Conservation (phyloP, 1,284 basidiomycete genomes). For the Pterulicium gracile region DNA sequence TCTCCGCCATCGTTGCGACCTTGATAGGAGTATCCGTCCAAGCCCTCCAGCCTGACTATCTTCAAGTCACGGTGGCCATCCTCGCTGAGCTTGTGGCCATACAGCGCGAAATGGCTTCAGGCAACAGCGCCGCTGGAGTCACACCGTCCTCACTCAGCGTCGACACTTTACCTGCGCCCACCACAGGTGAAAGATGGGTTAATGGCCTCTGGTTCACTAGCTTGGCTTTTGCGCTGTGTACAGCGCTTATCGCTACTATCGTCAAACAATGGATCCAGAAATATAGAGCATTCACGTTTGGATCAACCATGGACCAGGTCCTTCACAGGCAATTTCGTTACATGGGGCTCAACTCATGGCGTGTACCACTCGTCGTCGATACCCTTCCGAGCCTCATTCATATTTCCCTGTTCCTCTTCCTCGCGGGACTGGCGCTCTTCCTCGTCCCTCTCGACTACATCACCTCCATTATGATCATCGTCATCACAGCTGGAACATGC, state of each 20-base stretch:
- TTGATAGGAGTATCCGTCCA: constrained; percentile 11
- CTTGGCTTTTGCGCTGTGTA: constrained; percentile 9
- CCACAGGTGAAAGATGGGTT: constrained; percentile 5
- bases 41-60: constrained; percentile 7
- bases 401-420: constrained; percentile 10
- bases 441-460: neutral
- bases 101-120: neutral
- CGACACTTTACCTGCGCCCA: neutral
- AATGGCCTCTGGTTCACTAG: constrained; percentile 15
- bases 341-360: constrained; percentile 10
- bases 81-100: constrained; percentile 6
- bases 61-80: constrained; percentile 5
- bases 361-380: constrained; percentile 7
- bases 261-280: constrained; percentile 14
- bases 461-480: neutral
- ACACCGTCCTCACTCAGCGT: neutral
- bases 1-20: constrained; percentile 14
- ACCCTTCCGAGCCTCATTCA: constrained; percentile 10
- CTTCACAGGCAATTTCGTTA: constrained; percentile 10
- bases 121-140: neutral
- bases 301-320: constrained; percentile 7
- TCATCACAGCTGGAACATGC: neutral
- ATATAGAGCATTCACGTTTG: constrained; percentile 8
- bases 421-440: constrained; percentile 10
- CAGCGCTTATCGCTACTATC: constrained; percentile 13